A percentile compares a stretch with the other conserved stretches of the same genome.
phyloP scores from a whole-genome alignment of 2,329 filamentous ascomycete genomes.

The Xylariales sp. region DNA sequence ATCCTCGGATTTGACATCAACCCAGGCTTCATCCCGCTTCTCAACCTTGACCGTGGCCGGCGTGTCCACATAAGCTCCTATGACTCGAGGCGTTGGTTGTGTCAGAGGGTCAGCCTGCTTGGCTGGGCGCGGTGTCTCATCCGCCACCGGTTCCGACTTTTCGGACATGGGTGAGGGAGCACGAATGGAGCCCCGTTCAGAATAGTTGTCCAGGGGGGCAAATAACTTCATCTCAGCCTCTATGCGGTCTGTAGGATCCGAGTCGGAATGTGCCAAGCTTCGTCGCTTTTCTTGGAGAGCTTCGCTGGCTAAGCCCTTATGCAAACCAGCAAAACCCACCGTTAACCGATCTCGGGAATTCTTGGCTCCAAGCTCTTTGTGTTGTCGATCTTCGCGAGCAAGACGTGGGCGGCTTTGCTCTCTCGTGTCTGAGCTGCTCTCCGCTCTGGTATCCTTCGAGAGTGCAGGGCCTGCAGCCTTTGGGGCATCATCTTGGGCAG shows the following conservation, averaged over 20 bases:
- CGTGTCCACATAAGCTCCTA: conserved; percentile 54
- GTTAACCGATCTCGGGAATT: conserved; percentile 27
- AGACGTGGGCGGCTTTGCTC: conserved; percentile 14
- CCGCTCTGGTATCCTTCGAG: conserved; percentile 7
- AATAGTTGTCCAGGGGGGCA: conserved; percentile 49
- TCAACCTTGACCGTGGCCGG: conserved; percentile 38
- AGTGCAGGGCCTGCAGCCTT: conserved; percentile 7
- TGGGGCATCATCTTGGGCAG: conserved; percentile 11
- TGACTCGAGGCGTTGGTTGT: conserved; percentile 50
- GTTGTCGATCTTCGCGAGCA: conserved; percentile 14
- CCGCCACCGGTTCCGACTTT: conserved; percentile 25
- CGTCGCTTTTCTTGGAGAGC: conserved; percentile 44
- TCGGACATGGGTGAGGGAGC: conserved; percentile 39
- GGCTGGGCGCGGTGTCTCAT: conserved; percentile 43
- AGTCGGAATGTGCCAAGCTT: conserved; percentile 43
- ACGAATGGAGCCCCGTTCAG: conserved; percentile 49
- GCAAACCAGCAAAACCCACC: conserved; percentile 43
- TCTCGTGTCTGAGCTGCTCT: conserved; percentile 10
- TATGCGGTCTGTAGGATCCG: conserved; percentile 52
- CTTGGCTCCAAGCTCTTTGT: conserved; percentile 19
- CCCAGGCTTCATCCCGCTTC: conserved; percentile 14
- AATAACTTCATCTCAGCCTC: conserved; percentile 54
- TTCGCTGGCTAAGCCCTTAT: conserved; percentile 38
- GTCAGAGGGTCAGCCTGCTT: conserved; percentile 38
- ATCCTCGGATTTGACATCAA: conserved; percentile 5